Conservation (phyloP, 2,329 filamentous ascomycete genomes). For the Thielaviopsis ethacetica region DNA sequence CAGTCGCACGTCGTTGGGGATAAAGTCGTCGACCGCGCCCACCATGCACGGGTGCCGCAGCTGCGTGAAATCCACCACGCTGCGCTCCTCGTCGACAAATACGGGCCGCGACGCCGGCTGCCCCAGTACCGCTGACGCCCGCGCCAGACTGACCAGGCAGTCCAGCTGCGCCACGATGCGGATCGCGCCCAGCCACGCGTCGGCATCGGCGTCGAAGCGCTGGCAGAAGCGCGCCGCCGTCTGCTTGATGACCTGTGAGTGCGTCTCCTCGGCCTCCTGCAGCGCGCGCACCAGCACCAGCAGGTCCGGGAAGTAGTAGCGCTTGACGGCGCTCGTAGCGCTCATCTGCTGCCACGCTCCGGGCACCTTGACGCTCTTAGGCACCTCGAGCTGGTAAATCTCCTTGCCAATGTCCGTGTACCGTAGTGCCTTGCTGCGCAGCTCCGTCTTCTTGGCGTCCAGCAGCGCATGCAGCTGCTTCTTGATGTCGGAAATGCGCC, state of each 20-base stretch:
- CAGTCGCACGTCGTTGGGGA: conserved; percentile 82
- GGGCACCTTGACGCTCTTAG: conserved; percentile 71
- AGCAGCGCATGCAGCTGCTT: conserved; percentile 55
- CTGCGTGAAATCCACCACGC: conserved; percentile 79
- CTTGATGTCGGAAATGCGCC: conserved; percentile 60
- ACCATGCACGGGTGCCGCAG: conserved; percentile 91
- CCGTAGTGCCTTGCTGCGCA: conserved; percentile 57
- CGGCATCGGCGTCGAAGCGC: conserved; percentile 77
- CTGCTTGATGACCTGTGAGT: conserved; percentile 78
- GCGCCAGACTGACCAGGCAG: conserved; percentile 84
- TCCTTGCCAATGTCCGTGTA: conserved; percentile 88
- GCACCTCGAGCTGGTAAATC: conserved; percentile 87
- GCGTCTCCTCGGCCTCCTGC: conserved; percentile 87
- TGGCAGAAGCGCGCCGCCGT: conserved; percentile 69
- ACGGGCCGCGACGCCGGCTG: conserved; percentile 73
- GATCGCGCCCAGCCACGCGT: conserved; percentile 74
- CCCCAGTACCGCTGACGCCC: conserved; percentile 68
- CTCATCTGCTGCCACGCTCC: conserved; percentile 94
- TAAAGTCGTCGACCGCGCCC: conserved; percentile 79
- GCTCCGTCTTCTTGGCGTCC: conserved; percentile 50
- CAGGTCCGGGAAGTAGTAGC: conserved; percentile 82
- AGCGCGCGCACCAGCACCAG: conserved; percentile 68
- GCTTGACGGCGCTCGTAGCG: conserved; percentile 73
- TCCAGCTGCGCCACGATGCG: conserved; percentile 84
- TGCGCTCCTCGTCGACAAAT: conserved; percentile 76